These are phyloP conservation scores for Blastomyces parvus DNA, from an alignment of 2,329 filamentous ascomycete species.

Conservation along the genomic window DNA sequence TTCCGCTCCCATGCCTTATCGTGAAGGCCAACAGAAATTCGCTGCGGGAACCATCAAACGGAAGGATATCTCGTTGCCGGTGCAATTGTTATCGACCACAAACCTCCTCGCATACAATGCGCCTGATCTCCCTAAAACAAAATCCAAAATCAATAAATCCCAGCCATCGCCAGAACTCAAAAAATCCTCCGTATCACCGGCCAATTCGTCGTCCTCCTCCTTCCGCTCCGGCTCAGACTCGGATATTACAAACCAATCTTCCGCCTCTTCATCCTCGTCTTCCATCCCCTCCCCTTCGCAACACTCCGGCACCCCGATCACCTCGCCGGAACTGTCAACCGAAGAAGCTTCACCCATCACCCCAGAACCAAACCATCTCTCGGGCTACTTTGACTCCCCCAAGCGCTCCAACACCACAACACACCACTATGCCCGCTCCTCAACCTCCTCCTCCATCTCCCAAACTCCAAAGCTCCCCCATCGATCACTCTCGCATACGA, in stretches of 20 bases:
- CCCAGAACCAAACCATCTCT: constrained; percentile 47
- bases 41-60: constrained; percentile 39
- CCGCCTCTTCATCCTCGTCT: constrained; percentile 43
- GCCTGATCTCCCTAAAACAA: constrained; percentile 55
- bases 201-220: constrained; percentile 43
- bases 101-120: constrained; percentile 95
- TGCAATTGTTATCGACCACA: constrained; percentile 83
- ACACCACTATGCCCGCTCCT: constrained; percentile 39
- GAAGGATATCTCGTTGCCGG: constrained; percentile 65
- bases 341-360: constrained; percentile 38
- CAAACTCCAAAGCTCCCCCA: constrained; percentile 60
- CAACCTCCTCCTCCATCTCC: constrained; percentile 30
- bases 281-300: constrained; percentile 46
- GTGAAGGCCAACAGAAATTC: constrained; percentile 38
- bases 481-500: constrained; percentile 78
- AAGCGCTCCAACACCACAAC: constrained; percentile 61
- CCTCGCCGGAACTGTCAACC: constrained; percentile 40
- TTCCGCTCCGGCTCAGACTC: constrained; percentile 56
- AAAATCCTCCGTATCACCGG: constrained; percentile 28
- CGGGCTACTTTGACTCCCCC: constrained; percentile 54
- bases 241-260: constrained; percentile 38
- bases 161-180: neutral
- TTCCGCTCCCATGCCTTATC: constrained; percentile 35
- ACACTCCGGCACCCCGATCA: constrained; percentile 40
- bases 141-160: neutral